phyloP scores from a whole-genome alignment of 495 filamentous ascomycete genomes.

The Lasiosphaeris hirsuta region DNA sequence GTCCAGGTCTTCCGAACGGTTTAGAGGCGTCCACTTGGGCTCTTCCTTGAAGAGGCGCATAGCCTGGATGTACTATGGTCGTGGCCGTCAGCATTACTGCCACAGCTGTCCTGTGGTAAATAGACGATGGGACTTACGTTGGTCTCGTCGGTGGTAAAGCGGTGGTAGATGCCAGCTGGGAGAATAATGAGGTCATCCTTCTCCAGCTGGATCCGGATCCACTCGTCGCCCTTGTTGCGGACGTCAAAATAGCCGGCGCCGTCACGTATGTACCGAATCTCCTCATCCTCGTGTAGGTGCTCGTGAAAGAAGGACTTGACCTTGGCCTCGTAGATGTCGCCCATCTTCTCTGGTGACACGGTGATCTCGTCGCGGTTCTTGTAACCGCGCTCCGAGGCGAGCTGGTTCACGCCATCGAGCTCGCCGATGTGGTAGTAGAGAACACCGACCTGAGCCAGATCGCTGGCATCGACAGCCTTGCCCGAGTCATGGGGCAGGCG shows the following conservation, averaged over 20 bases:
- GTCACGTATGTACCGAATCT: constrained; percentile 94
- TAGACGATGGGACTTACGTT: constrained; percentile 61
- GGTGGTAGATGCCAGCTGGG: constrained; percentile 95
- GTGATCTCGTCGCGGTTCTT: constrained; percentile 92
- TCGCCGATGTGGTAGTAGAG: constrained; percentile 67
- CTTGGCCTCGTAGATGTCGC: constrained; percentile 81
- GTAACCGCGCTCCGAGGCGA: constrained; percentile 76
- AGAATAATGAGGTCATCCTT: constrained; percentile 77
- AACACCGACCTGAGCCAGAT: constrained; percentile 73
- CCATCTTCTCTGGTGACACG: constrained; percentile 86
- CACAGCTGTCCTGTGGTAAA: background rate
- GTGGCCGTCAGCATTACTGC: constrained; percentile 1
- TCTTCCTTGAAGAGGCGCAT: constrained; percentile 98
- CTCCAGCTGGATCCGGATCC: constrained; percentile 78
- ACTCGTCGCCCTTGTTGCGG: constrained; percentile 64
- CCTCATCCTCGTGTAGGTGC: constrained; percentile 97
- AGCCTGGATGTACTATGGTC: constrained; percentile 79
- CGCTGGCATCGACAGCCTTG: constrained; percentile 53
- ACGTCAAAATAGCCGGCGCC: constrained; percentile 94
- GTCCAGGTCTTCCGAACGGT: constrained; percentile 75
- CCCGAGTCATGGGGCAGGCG: constrained; percentile 85
- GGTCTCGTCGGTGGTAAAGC: constrained; percentile 87
- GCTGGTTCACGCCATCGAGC: constrained; percentile 61
- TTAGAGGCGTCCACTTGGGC: constrained; percentile 96
- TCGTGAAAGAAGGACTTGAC: constrained; percentile 91